Conservation (phyloP, 495 filamentous ascomycete genomes). For the Aspergillus leporis region DNA sequence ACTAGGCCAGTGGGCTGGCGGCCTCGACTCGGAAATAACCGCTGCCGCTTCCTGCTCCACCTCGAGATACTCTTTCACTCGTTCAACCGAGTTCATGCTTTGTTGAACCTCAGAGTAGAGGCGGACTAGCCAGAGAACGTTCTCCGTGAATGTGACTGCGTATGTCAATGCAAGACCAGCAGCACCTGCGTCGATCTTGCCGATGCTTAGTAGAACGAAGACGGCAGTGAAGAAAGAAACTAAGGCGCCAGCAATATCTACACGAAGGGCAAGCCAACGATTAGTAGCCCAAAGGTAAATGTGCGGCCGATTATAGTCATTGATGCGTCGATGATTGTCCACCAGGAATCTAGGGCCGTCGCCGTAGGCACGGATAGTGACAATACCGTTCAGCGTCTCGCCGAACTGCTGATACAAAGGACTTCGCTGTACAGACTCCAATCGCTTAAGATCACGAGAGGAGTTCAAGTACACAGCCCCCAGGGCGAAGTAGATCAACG, state of each 20-base stretch:
- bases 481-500: conserved; percentile 74
- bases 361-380: conserved; percentile 97
- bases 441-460: conserved; percentile 87
- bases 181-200: conserved; percentile 86
- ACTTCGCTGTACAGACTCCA: conserved; percentile 93
- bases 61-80: conserved; percentile 94
- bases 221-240: conserved; percentile 94
- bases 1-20: conserved; percentile 79
- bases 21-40: conserved; percentile 76
- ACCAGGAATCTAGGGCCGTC: conserved; percentile 91
- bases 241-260: conserved; percentile 86
- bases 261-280: conserved; percentile 91
- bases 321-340: conserved; percentile 87
- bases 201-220: conserved; percentile 83
- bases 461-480: conserved; percentile 88
- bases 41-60: conserved; percentile 89
- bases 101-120: conserved; percentile 96
- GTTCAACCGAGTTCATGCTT: conserved; percentile 99
- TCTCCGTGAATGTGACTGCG: conserved; percentile 95
- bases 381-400: conserved; percentile 91
- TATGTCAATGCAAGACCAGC: conserved; percentile 97
- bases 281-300: conserved; percentile 98
- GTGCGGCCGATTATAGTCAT: conserved; percentile 89
- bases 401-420: conserved; percentile 98
- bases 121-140: conserved; percentile 93